phyloP scores from a whole-genome alignment of 495 filamentous ascomycete genomes.

The Talaromyces borbonicus region DNA sequence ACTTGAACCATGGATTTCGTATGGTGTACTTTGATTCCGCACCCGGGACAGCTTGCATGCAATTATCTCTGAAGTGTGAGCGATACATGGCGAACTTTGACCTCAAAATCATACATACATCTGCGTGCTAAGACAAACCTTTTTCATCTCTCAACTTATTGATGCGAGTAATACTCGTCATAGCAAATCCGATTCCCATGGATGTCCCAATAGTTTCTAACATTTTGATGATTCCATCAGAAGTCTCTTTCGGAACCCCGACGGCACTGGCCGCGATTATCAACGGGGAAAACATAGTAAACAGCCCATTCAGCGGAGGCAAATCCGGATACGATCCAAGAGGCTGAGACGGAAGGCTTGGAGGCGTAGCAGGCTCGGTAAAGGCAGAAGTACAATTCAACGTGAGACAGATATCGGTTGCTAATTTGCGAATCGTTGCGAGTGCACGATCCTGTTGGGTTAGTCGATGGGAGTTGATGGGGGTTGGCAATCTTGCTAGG shows the following conservation, averaged over 20 bases:
- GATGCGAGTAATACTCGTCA: too few species aligned
- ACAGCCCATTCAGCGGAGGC: slow-evolving; percentile 19
- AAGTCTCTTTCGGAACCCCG: slow-evolving; percentile 18
- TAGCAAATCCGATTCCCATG: slow-evolving; percentile 18
- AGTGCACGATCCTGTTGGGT: slow-evolving; percentile 13
- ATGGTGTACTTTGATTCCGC: too few species aligned
- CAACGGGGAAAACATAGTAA: slow-evolving; percentile 24
- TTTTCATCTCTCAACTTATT: too few species aligned
- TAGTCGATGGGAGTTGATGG: slow-evolving; percentile 1
- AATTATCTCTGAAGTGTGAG: too few species aligned
- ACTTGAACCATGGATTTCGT: too few species aligned
- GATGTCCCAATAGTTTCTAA: slow-evolving; percentile 20
- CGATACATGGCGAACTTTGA: too few species aligned
- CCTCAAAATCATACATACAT: too few species aligned
- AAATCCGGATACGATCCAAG: neutral
- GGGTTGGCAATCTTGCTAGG: slow-evolving; percentile 4
- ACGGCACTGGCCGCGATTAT: slow-evolving; percentile 19
- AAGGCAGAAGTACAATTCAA: too few species aligned
- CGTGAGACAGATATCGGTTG: slow-evolving; percentile 13
- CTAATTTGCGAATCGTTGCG: slow-evolving; percentile 12
- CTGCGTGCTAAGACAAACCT: too few species aligned
- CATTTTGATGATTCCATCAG: slow-evolving; percentile 19
- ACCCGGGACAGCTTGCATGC: too few species aligned
- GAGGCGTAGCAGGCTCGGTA: slow-evolving; percentile 12
- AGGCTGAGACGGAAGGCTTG: neutral